Evolutionary conservation across 441 rosid species (phyloP), one percentile per base, ranked within the genome.

Genomic region (Gossypium gossypioides): DNA sequence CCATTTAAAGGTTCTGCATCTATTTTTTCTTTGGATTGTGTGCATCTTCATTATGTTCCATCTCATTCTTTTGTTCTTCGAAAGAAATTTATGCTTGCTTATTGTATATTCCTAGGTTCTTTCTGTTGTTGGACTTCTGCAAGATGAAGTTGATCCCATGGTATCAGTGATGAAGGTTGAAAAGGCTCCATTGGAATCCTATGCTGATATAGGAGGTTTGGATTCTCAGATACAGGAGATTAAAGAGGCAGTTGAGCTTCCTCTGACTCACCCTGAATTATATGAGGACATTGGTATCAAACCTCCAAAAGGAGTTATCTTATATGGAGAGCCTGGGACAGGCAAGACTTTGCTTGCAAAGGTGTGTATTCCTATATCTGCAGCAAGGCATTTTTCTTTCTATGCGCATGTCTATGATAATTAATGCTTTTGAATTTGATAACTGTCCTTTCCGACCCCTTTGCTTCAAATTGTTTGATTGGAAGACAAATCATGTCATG

Each of bases 141-240:
- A 94, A 82, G 97, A 94, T 81, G 99, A 94, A 68, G 99, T 94
- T 52, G 99, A 95, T 82, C 97, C 97, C 27, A 95, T 95, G 98
- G 99, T 92, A 74, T 94, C 97, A 18, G 99, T 94, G 68, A 94
- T 94, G 99, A 94, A 94, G 81, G 99, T 94, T 22, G 99, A 94
- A 81, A 92, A 92, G 87, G 99, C 99, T 79, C 99, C 99, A 6
- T 71, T 92, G 84, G 99, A 94, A 72, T 95, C 97, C 2, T 95
- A 92, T 83, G 97, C 97, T 22, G 99, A 95, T 68, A 91, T 95
- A 69, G 99, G 99, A 74, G 99, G 99, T 71, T 83, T 92, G 71
- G 96, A 95, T 85, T 93, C 98, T 74, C 99, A 95, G 81, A 95
- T 92, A 73, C 99, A 95, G 81, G 99, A 95, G 85, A 95, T 95